A percentile compares a stretch with the other conserved stretches of the same genome.
Evolutionary conservation across 2,329 filamentous ascomycete species (phyloP).

Genomic region (Aureobasidium sp.): DNA sequence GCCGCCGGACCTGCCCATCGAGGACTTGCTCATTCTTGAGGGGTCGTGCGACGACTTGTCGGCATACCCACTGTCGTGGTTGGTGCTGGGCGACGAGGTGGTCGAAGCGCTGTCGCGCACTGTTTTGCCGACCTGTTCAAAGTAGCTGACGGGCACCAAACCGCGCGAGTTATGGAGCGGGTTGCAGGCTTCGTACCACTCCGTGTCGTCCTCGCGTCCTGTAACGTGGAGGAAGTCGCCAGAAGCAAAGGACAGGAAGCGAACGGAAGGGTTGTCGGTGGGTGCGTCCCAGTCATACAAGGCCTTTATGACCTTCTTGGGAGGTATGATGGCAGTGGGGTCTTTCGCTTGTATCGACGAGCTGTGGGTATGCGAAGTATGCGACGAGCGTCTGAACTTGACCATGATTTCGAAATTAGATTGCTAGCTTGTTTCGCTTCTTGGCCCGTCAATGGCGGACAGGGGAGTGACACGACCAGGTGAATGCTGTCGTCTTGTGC

Average conservation of each 20-base stretch:
- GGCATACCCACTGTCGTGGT: conserved; percentile 88
- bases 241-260: conserved; percentile 77
- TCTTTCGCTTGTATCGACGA: conserved; percentile 77
- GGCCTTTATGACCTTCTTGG: conserved; percentile 96
- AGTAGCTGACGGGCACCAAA: conserved; percentile 88
- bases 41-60: conserved; percentile 39
- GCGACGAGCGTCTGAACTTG: conserved; percentile 9
- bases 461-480: neutral
- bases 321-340: conserved; percentile 79
- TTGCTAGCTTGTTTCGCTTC: conserved; percentile 13
- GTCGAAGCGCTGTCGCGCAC: conserved; percentile 72
- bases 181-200: conserved; percentile 99
- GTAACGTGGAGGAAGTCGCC: conserved; percentile 99
- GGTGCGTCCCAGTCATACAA: conserved; percentile 86
- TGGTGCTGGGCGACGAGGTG: conserved; percentile 35
- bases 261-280: conserved; percentile 32
- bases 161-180: conserved; percentile 82
- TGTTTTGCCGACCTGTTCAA: conserved; percentile 85
- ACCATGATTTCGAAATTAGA: conserved; percentile 9
- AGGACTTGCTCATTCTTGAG: conserved; percentile 37
- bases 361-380: conserved; percentile 2
- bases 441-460: conserved; percentile 4
- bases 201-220: conserved; percentile 82
- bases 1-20: conserved; percentile 36
- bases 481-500: neutral